Conservation (phyloP, 768 basidiomycete species). For the Gyrodon lividus region DNA sequence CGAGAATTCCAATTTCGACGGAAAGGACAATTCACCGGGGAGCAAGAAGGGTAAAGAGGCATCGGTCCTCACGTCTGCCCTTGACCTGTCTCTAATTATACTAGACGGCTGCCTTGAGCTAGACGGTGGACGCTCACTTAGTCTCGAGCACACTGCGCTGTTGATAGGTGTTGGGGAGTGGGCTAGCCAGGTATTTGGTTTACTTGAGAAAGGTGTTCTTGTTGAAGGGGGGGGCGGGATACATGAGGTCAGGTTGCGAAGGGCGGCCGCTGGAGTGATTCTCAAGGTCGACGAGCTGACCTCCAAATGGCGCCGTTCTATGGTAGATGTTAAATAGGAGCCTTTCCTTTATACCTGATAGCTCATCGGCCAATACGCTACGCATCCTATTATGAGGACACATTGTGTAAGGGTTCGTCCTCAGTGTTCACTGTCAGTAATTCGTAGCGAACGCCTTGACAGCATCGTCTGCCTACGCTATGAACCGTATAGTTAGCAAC, state of each 20-base stretch:
- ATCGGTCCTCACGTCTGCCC: constrained; percentile 65
- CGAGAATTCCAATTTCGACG: constrained; percentile 31
- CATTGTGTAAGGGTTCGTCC: no score
- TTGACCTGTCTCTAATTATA: constrained; percentile 76
- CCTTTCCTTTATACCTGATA: background rate
- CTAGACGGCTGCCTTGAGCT: constrained; percentile 73
- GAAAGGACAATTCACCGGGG: constrained; percentile 23
- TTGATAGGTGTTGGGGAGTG: constrained; percentile 77
- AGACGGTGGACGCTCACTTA: constrained; percentile 73
- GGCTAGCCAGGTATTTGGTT: constrained; percentile 66
- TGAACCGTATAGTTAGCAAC: no score
- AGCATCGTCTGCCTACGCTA: no score
- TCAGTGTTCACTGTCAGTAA: no score
- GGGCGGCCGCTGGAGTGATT: constrained; percentile 76
- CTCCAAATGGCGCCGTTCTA: constrained; percentile 64
- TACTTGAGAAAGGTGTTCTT: constrained; percentile 62
- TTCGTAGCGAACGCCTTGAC: no score
- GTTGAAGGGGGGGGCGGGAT: constrained; percentile 65
- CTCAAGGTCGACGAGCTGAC: constrained; percentile 75
- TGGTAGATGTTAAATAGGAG: constrained; percentile 44
- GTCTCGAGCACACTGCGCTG: constrained; percentile 72
- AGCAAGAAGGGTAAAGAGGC: constrained; percentile 54
- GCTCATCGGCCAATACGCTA: background rate
- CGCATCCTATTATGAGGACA: background rate
- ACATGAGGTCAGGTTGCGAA: constrained; percentile 58